These are phyloP conservation scores for Elaeis oleifera DNA, from an alignment of 202 grass and related monocot species.

Conservation along the genomic window DNA sequence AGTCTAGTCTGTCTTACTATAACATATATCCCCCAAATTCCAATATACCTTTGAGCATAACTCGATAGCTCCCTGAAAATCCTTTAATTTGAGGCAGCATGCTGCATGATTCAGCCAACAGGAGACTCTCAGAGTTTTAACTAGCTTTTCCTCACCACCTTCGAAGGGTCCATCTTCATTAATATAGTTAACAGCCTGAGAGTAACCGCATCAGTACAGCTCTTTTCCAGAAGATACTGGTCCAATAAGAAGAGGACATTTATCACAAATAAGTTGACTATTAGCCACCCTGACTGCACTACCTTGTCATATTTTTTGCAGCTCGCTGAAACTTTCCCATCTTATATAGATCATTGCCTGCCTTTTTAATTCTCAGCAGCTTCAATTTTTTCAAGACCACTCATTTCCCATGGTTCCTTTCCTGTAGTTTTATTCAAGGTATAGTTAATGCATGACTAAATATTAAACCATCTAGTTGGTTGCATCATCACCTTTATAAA, in stretches of 20 bases:
- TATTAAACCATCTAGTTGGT: neutral
- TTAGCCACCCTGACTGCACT: neutral
- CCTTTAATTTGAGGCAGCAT: conserved; percentile 37
- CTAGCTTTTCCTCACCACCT: conserved; percentile 22
- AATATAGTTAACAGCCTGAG: conserved; percentile 33
- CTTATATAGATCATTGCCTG: conserved; percentile 35
- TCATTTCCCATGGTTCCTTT: conserved; percentile 32
- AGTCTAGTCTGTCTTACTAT: too few relatives aligned
- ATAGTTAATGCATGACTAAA: neutral
- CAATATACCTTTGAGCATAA: conserved; percentile 27
- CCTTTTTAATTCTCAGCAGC: conserved; percentile 30
- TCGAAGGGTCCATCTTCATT: conserved; percentile 17
- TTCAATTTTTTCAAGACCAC: conserved; percentile 24
- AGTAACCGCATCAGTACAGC: conserved; percentile 12
- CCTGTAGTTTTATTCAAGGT: conserved; percentile 9
- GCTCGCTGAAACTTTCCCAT: conserved; percentile 30
- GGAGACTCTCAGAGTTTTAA: conserved; percentile 23
- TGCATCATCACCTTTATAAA: conserved; percentile 31
- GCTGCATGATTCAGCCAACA: conserved; percentile 40
- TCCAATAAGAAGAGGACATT: conserved; percentile 1
- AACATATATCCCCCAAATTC: neutral
- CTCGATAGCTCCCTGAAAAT: conserved; percentile 26
- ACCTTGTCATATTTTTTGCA: conserved; percentile 38
- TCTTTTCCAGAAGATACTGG: neutral
- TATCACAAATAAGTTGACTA: neutral